A percentile compares a stretch with the other conserved stretches of the same genome.
phyloP scores from a whole-genome alignment of 2,329 filamentous ascomycete species.

The Thielaviopsis populi region DNA sequence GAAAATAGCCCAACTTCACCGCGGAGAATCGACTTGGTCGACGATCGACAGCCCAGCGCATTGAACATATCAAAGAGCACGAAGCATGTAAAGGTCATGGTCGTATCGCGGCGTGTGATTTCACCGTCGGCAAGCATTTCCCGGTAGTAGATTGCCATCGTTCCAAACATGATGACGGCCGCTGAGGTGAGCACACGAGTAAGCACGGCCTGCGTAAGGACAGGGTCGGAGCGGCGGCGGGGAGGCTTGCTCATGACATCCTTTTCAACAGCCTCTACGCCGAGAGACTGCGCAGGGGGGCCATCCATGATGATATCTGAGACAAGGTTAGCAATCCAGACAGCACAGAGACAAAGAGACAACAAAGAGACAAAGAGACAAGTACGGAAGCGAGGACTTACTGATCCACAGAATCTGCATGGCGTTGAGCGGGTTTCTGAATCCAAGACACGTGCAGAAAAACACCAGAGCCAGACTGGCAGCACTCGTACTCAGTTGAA shows the following conservation, averaged over 20 bases:
- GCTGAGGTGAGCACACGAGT: conserved; percentile 77
- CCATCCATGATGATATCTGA: conserved; percentile 99
- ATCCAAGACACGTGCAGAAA: conserved; percentile 80
- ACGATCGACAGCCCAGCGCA: conserved; percentile 79
- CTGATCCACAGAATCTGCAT: conserved; percentile 99
- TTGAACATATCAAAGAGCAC: conserved; percentile 99
- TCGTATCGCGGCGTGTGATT: conserved; percentile 86
- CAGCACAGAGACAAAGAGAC: neutral
- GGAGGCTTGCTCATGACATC: conserved; percentile 88
- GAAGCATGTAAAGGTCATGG: conserved; percentile 98
- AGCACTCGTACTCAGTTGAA: conserved; percentile 93
- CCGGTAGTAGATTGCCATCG: conserved; percentile 75
- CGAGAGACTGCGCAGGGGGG: conserved; percentile 88
- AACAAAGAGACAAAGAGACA: neutral
- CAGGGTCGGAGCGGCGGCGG: conserved; percentile 66
- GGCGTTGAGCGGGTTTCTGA: conserved; percentile 89
- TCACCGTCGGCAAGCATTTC: conserved; percentile 76
- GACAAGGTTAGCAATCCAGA: conserved; percentile 16
- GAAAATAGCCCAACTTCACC: conserved; percentile 72
- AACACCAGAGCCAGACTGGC: conserved; percentile 84
- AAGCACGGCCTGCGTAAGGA: conserved; percentile 73
- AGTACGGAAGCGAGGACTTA: conserved; percentile 34
- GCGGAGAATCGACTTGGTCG: conserved; percentile 73
- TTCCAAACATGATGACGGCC: conserved; percentile 80
- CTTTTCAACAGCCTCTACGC: conserved; percentile 86